Evolutionary conservation across 768 basidiomycete genomes (phyloP).

Genomic region (Amanita pallidorosea): DNA sequence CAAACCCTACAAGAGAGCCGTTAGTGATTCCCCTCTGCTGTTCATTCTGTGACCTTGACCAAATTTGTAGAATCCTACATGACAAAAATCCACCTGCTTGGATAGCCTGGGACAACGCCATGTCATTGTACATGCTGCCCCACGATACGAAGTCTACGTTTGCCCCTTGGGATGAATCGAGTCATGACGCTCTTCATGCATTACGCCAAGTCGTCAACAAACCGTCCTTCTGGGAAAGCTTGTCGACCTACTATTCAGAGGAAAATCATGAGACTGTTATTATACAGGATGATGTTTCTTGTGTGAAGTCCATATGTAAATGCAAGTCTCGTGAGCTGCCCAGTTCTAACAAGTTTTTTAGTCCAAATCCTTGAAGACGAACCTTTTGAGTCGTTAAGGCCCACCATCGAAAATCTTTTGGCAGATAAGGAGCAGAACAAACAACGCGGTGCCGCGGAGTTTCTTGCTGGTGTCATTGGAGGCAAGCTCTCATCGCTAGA

Average conservation of each 20-base stretch:
- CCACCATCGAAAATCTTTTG: conserved; percentile 53
- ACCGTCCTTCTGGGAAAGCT: conserved; percentile 53
- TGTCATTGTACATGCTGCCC: conserved; percentile 37
- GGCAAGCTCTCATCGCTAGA: conserved; percentile 22
- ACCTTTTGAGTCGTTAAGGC: conserved; percentile 51
- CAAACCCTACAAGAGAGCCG: conserved; percentile 26
- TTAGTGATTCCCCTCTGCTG: conserved; percentile 19
- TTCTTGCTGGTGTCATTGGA: conserved; percentile 62
- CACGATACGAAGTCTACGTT: conserved; percentile 38
- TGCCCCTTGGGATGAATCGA: conserved; percentile 47
- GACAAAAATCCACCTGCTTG: conserved; percentile 58
- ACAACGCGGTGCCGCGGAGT: conserved; percentile 80
- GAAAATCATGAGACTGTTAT: conserved; percentile 63
- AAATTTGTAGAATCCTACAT: conserved; percentile 31
- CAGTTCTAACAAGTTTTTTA: conserved; percentile 15
- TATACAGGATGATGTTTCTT: conserved; percentile 59
- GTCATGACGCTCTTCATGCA: conserved; percentile 36
- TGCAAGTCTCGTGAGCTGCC: conserved; percentile 2
- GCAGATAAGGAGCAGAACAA: conserved; percentile 72
- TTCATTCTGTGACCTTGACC: neutral
- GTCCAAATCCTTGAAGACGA: conserved; percentile 74
- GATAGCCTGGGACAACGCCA: conserved; percentile 46
- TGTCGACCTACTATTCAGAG: conserved; percentile 63
- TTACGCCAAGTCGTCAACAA: conserved; percentile 37
- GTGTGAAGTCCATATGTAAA: conserved; percentile 69